Conservation (phyloP, 192 early-diverging fungal species). For the Funneliformis geosporum region DNA sequence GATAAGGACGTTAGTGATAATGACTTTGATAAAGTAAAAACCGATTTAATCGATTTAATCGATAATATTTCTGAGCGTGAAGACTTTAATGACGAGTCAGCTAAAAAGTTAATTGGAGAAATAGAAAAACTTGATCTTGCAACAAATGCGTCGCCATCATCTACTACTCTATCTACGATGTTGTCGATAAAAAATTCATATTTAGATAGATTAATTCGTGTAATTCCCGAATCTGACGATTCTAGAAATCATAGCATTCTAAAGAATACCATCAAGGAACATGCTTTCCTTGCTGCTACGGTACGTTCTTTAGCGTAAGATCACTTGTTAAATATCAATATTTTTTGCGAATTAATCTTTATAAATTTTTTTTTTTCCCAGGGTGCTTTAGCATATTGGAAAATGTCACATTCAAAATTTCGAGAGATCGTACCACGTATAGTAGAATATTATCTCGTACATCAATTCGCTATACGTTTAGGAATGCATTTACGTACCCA, state of each 20-base stretch:
- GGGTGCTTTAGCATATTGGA: background rate
- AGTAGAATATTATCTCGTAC: background rate
- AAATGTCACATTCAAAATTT: background rate
- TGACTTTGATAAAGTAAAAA: background rate
- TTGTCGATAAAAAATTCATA: background rate
- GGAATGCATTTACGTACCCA: background rate
- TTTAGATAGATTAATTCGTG: background rate
- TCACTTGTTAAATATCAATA: background rate
- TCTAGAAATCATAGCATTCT: background rate
- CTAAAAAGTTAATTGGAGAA: background rate
- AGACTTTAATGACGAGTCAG: background rate
- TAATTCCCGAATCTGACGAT: background rate
- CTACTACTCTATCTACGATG: background rate
- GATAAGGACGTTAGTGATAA: background rate
- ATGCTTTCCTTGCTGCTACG: slow-evolving; percentile 3
- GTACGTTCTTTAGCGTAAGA: background rate
- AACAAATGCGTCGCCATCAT: background rate
- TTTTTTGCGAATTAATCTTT: background rate
- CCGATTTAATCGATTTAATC: background rate
- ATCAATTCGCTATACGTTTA: background rate
- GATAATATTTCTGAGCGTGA: too few relatives aligned
- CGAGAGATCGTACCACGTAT: background rate
- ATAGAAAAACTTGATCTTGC: background rate
- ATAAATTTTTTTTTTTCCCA: background rate
- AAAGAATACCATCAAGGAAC: background rate